Conservation (phyloP, 2,329 filamentous ascomycete genomes). For the Beauveria sp. region DNA sequence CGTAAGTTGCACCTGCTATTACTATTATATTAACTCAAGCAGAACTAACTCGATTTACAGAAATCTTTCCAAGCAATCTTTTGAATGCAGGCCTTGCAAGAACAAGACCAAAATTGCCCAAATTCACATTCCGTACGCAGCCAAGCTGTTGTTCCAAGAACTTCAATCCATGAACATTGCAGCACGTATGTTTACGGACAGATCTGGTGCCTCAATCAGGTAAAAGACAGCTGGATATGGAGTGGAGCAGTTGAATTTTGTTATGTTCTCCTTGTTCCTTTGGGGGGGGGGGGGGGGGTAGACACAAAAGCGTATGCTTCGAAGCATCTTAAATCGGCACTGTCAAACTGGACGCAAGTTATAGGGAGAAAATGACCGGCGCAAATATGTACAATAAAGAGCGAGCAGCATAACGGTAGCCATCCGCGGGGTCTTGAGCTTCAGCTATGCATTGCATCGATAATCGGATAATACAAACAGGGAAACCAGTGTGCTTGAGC, state of each 20-base stretch:
- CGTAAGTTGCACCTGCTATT: constrained; percentile 55
- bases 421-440: neutral
- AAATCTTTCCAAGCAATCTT: constrained; percentile 89
- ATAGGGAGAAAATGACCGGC: neutral
- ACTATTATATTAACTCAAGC: neutral
- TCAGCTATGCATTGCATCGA: constrained; percentile 15
- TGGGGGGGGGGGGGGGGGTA: neutral
- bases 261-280: neutral
- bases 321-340: neutral
- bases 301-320: neutral
- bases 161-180: constrained; percentile 98
- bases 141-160: constrained; percentile 97
- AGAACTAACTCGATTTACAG: constrained; percentile 40
- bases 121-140: constrained; percentile 94
- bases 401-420: neutral
- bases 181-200: constrained; percentile 88
- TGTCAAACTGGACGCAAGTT: neutral
- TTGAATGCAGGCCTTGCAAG: constrained; percentile 95
- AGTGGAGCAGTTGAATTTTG: neutral
- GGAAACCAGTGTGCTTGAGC: neutral
- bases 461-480: constrained; percentile 15
- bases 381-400: constrained; percentile 3
- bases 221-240: constrained; percentile 24
- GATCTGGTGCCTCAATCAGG: constrained; percentile 66
- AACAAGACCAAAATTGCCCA: constrained; percentile 99